Evolutionary conservation across 1,139 yeast genomes (phyloP), one percentile per base, ranked within the genome.

Genomic region (Wickerhamomyces sp.): DNA sequence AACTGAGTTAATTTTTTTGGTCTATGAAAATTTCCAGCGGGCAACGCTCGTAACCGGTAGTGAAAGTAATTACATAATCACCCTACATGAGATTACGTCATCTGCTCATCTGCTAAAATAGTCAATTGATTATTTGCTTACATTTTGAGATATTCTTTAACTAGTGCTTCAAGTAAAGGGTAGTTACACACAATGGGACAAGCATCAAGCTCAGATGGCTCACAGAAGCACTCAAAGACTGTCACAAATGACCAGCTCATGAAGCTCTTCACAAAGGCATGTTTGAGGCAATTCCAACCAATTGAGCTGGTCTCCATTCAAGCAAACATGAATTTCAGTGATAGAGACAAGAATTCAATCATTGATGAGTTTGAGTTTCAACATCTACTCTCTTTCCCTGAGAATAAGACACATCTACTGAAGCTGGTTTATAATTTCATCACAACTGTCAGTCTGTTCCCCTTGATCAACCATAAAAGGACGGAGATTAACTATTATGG

Each of bases 371-470:
- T 50, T 27, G 59, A 61, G 39, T 42, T 71, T 36, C 50, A 58
- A 13, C 39, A 52, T 3, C 46, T 70, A 44, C 51, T 72, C 15
- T 57, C 57, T 9, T 40, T 72, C 2, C 72, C 72, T 2, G 51
- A 47, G 2, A 58, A 63, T 10, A 51, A 58, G 6, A 45, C 51
- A 0, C 54, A 55, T 3, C 55, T 70, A 1, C 57, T 66, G 0
- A 56, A 58, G 6, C 43, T 69, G 4, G 43, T 76, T 3, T 66
- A 64, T 54, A 58, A 60, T 10, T 56, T 68, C 18, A 57, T 73
- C 2, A 53, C 59, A 23, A 63, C 64, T 34, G 52, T 77, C 35
- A 65, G 73, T 2, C 64, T 63, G 27, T 78, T 73, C 55, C 83
- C 83, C 0, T 63, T 73, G 42, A 50, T 75, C 32, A 61, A 64